These are phyloP conservation scores for Actinomortierella wolfii DNA, from an alignment of 371 early-diverging fungal genomes.

Conservation along the genomic window DNA sequence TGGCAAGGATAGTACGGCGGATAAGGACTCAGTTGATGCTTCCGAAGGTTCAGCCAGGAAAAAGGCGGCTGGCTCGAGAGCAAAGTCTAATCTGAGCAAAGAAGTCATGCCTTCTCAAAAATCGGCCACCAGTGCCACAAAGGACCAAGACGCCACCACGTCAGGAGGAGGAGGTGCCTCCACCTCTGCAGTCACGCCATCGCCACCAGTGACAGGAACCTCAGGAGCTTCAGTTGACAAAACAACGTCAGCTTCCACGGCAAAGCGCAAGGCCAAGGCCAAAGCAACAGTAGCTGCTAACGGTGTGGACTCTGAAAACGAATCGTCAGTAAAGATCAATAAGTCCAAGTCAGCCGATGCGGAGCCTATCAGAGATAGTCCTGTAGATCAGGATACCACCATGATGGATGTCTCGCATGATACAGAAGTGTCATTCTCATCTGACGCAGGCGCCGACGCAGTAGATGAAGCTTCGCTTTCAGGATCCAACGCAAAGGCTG, in stretches of 20 bases:
- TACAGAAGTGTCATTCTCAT: background rate
- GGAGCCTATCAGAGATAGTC: too few species aligned
- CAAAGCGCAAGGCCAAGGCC: too few species aligned
- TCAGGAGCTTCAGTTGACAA: background rate
- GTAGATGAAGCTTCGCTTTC: background rate
- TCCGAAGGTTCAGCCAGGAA: slow-evolving; percentile 24
- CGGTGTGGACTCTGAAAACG: too few species aligned
- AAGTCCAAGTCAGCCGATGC: too few species aligned
- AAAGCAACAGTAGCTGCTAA: too few species aligned
- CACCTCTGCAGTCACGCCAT: slow-evolving; percentile 1
- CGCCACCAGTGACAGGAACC: background rate
- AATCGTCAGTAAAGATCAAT: too few species aligned
- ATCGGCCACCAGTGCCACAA: slow-evolving; percentile 8
- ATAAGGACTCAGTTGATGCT: slow-evolving; percentile 40
- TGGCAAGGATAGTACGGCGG: slow-evolving; percentile 13
- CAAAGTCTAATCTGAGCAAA: slow-evolving; percentile 21
- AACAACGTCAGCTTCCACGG: too few species aligned
- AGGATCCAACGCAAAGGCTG: background rate
- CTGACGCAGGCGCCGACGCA: background rate
- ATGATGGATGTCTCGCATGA: background rate
- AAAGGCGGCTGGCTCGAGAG: slow-evolving; percentile 9
- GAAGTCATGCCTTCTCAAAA: slow-evolving; percentile 12
- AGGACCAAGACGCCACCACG: slow-evolving; percentile 3
- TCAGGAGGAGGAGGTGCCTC: slow-evolving; percentile 1
- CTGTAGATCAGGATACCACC: too few species aligned